Evolutionary conservation across 495 filamentous ascomycete genomes (phyloP).

Genomic region (Elaphomyces granulatus): DNA sequence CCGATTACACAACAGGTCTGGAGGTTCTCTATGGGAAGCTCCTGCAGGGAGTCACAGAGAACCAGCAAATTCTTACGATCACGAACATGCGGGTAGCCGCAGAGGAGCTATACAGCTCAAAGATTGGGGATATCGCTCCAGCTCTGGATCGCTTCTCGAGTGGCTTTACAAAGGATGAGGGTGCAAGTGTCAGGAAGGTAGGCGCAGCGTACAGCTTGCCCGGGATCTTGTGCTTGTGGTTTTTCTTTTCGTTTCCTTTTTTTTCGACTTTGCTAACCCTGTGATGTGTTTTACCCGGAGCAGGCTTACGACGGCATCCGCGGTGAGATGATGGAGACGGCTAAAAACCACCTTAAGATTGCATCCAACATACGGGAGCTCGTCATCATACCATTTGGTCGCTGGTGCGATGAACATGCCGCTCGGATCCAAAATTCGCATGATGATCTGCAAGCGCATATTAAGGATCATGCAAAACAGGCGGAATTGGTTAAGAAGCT

Average conservation of each 20-base stretch:
- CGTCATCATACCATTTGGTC: constrained; percentile 81
- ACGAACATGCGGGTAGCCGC: constrained; percentile 92
- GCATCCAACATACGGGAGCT: constrained; percentile 90
- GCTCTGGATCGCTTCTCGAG: constrained; percentile 57
- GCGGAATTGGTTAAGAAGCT: constrained; percentile 81
- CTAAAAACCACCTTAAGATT: constrained; percentile 86
- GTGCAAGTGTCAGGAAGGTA: constrained; percentile 90
- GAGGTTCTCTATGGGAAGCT: constrained; percentile 95
- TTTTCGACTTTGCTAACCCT: no score
- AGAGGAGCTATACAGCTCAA: constrained; percentile 75
- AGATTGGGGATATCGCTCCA: constrained; percentile 69
- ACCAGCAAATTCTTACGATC: constrained; percentile 82
- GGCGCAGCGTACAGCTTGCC: no score
- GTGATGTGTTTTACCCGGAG: no score
- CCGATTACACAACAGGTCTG: constrained; percentile 83
- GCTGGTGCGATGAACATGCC: constrained; percentile 93
- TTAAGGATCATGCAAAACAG: constrained; percentile 88
- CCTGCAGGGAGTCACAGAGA: constrained; percentile 88
- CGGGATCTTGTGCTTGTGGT: constrained; percentile 1
- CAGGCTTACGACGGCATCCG: constrained; percentile 94
- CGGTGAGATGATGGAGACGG: constrained; percentile 83
- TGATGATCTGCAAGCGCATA: constrained; percentile 74
- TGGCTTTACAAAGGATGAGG: constrained; percentile 86
- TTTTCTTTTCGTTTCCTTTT: constrained; percentile 5
- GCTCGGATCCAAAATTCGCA: constrained; percentile 82